Conservation (phyloP, 768 basidiomycete species). For the Kwoniella heveanensis region DNA sequence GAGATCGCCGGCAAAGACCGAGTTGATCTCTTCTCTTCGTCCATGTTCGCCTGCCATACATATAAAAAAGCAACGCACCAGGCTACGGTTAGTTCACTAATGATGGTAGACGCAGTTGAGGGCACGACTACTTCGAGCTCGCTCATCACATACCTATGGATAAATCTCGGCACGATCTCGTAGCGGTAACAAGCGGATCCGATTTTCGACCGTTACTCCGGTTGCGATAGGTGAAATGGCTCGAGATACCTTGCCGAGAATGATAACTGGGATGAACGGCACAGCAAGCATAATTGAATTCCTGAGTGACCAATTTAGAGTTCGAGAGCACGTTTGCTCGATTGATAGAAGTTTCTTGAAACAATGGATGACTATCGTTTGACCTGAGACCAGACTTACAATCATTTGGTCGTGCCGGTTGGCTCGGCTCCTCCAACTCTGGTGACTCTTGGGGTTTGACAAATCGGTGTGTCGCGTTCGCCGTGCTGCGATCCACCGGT, state of each 20-base stretch:
- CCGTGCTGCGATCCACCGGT: not conserved
- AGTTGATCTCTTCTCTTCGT: constrained; percentile 4
- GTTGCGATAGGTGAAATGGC: no score
- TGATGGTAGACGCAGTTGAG: no score
- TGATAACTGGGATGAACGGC: not conserved
- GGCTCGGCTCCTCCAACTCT: not conserved
- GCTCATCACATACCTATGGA: not conserved
- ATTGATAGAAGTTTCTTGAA: no score
- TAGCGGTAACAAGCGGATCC: no score
- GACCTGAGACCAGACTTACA: not conserved
- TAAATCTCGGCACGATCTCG: not conserved
- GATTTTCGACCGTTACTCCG: no score
- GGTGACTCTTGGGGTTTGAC: not conserved
- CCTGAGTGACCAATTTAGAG: no score
- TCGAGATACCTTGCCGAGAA: no score
- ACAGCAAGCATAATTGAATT: not conserved
- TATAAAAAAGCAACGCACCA: not conserved
- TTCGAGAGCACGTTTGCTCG: not conserved
- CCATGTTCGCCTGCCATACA: not conserved
- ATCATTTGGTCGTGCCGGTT: not conserved
- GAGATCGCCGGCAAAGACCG: constrained; percentile 8
- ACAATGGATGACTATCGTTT: not conserved
- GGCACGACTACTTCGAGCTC: no score
- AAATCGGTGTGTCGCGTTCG: not conserved
- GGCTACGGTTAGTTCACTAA: no score